These are phyloP conservation scores for Lupinus albus DNA, from an alignment of 306 rosid species.

Conservation along the genomic window DNA sequence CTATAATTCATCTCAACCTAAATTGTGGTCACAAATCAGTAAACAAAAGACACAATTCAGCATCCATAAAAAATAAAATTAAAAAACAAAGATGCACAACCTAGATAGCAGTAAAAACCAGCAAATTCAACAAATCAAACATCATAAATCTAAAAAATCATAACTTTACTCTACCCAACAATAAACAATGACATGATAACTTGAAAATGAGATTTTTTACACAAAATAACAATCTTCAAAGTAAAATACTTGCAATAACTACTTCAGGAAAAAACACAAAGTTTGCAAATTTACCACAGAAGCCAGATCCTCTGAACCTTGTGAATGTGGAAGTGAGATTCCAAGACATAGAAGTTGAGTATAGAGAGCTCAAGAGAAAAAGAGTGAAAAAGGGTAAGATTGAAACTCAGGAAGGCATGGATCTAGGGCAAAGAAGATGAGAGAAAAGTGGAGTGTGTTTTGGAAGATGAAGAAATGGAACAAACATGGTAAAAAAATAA, in stretches of 20 bases:
- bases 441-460: conserved; percentile 47
- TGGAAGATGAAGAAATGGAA: conserved; percentile 45
- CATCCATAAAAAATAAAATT: conserved; percentile 26
- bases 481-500: conserved; percentile 33
- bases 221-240: conserved; percentile 34
- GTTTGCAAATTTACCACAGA: conserved; percentile 30
- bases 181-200: conserved; percentile 36
- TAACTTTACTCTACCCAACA: conserved; percentile 40
- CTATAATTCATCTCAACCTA: conserved; percentile 47
- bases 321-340: conserved; percentile 35
- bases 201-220: conserved; percentile 42
- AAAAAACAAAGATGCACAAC: conserved; percentile 24
- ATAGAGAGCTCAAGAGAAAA: conserved; percentile 31
- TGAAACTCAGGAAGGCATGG: conserved; percentile 62
- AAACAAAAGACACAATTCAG: conserved; percentile 42
- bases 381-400: conserved; percentile 33
- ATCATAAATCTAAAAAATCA: conserved; percentile 47
- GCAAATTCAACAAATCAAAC: conserved; percentile 44
- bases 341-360: conserved; percentile 35
- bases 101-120: conserved; percentile 24
- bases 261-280: conserved; percentile 23
- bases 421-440: conserved; percentile 70
- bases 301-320: conserved; percentile 40
- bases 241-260: conserved; percentile 32
- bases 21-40: conserved; percentile 40